These are phyloP conservation scores for Tuber umbilicatum DNA, from an alignment of 495 filamentous ascomycete genomes.

Conservation along the genomic window DNA sequence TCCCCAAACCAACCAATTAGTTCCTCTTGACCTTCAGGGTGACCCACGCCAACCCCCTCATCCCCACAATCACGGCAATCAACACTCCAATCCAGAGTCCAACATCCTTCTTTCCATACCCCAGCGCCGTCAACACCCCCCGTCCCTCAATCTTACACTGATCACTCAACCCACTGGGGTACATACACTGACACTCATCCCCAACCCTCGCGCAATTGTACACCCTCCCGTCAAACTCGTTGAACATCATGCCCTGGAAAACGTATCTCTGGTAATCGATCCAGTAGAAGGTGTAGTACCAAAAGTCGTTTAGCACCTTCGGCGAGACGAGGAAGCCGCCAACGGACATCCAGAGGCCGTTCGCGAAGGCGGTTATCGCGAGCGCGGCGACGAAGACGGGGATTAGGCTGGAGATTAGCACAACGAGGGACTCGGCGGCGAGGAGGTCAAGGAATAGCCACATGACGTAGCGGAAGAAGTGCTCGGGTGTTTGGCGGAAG, in stretches of 20 bases:
- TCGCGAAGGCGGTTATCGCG: slow-evolving; percentile 70
- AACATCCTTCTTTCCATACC: slow-evolving; percentile 56
- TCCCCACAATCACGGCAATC: slow-evolving; percentile 64
- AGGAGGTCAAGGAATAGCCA: slow-evolving; percentile 81
- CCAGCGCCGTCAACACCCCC: slow-evolving; percentile 61
- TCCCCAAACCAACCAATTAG: not conserved
- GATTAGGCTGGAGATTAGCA: slow-evolving; percentile 63
- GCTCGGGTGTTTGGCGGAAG: slow-evolving; percentile 57
- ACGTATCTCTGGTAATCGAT: slow-evolving; percentile 67
- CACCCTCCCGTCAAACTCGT: slow-evolving; percentile 60
- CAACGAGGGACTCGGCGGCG: slow-evolving; percentile 72
- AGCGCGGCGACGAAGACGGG: slow-evolving; percentile 72
- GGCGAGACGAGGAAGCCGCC: slow-evolving; percentile 71
- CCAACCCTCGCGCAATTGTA: slow-evolving; percentile 52
- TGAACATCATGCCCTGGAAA: slow-evolving; percentile 87
- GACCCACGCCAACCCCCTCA: slow-evolving; percentile 55
- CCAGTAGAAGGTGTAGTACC: slow-evolving; percentile 75
- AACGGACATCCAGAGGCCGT: slow-evolving; percentile 81
- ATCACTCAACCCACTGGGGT: slow-evolving; percentile 53
- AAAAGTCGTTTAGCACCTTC: slow-evolving; percentile 67
- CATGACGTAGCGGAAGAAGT: slow-evolving; percentile 74
- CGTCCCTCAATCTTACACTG: slow-evolving; percentile 63
- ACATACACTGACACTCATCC: slow-evolving; percentile 60
- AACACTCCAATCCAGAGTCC: slow-evolving; percentile 71
- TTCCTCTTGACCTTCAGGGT: slow-evolving; percentile 31